Conservation (phyloP, 1,284 basidiomycete genomes). For the Moesziomyces sp. region DNA sequence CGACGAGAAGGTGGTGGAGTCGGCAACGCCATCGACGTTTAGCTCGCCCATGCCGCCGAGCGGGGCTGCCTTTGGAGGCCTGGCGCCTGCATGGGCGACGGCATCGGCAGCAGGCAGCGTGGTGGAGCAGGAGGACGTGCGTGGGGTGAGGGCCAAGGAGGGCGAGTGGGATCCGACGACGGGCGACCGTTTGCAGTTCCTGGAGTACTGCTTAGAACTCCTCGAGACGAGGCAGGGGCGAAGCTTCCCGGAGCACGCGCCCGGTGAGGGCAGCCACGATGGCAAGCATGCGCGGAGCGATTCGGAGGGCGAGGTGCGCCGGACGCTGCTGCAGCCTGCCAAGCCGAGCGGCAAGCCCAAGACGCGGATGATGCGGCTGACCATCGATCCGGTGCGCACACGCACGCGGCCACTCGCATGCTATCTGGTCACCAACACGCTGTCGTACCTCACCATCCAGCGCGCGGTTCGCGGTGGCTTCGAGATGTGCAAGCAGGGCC, state of each 20-base stretch:
- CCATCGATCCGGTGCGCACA: conserved; percentile 63
- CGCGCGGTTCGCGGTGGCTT: conserved; percentile 43
- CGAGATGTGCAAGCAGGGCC: conserved; percentile 27
- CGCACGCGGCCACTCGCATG: conserved; percentile 39
- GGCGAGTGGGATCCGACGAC: conserved; percentile 50
- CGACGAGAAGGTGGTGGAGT: conserved; percentile 1
- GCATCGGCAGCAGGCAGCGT: not conserved
- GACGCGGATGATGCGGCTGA: conserved; percentile 60
- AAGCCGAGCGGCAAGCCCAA: conserved; percentile 10
- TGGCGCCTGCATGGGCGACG: conserved; percentile 5
- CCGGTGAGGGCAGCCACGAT: not conserved
- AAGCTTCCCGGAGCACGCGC: conserved; percentile 39
- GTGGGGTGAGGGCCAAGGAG: conserved; percentile 17
- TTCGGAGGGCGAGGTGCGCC: conserved; percentile 2
- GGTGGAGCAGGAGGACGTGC: conserved; percentile 41
- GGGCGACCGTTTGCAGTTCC: conserved; percentile 48
- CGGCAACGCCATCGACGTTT: conserved; percentile 22
- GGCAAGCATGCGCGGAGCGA: not conserved
- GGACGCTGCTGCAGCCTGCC: conserved; percentile 11
- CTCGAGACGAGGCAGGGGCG: conserved; percentile 62
- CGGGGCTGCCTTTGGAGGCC: conserved; percentile 13
- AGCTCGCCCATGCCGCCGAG: conserved; percentile 37
- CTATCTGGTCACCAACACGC: conserved; percentile 36
- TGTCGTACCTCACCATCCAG: conserved; percentile 34
- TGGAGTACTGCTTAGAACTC: conserved; percentile 55